Evolutionary conservation across 148 eudicot species (phyloP), one percentile per base, ranked within the genome.

Genomic region (Hydrangea macrophylla): DNA sequence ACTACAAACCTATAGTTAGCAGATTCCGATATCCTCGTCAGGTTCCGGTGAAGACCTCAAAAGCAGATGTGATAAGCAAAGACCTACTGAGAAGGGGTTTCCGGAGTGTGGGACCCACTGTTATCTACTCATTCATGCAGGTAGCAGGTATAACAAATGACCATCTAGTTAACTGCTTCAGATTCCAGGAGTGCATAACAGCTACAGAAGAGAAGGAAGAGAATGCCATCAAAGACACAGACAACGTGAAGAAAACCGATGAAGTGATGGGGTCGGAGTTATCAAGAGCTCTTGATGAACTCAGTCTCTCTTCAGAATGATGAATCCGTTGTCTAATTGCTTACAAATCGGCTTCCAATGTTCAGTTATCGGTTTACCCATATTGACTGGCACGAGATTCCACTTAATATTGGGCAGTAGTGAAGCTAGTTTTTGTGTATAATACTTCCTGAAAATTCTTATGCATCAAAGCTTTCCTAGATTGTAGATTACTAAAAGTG

Each of bases 131-230:
- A 5, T 85, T 85, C 70, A 85, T 85, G 89, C 84, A 85, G 53
- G 89, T 78, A 0, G 84, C 89, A 5, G 89, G 89, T 9, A 78
- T 85, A 30, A 85, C 86, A 25, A 85, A 85, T 64, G 89, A 82
- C 72, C 89, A 85, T 65, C 81, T 82, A 58, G 64, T 76, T 59
- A 77, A 70, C 10, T 85, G 89, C 76, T 85, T 74, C 53, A 70
- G 89, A 64, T 81, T 79, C 67, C 81, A 70, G 2, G 73, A 85
- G 11, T 82, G 86, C 57, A 65, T 15, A 0, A 50, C 24, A 13
- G 65, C 58, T 6, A 66, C 66, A n/a, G 66, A 66, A 27, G 58
- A 10, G n/a, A 67, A 65, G 42, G 75, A 64, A 65, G 64, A 5
- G 45, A 64, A 51, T 25, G 64, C 39, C 22, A 9, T 58, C 65